Evolutionary conservation across 1,139 yeast genomes (phyloP), one percentile per base, ranked within the genome.

Genomic region (Lodderomyces pseudojiufengensis): DNA sequence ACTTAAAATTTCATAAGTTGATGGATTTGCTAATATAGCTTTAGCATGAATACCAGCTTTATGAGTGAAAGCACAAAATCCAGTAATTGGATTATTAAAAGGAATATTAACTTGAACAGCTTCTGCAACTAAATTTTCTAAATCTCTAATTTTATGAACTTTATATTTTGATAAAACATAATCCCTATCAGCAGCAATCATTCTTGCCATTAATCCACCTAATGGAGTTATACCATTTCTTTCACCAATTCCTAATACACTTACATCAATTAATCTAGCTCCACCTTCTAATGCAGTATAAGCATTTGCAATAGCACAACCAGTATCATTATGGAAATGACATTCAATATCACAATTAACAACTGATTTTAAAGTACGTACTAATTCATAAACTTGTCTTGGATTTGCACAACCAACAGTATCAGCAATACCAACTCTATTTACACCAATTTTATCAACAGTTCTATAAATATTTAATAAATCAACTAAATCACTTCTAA

Each of bases 381-480:
- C 95, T 55, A 92, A 78, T 68, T 92, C 97, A 63, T 90, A 92
- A 41, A 92, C 98, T 68, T 92, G 97, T 72, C 98, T 82, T 56
- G 98, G 98, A 72, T 90, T 92, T 45, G 98, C 98, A 63, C 97
- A 86, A 34, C 98, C 98, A 44, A 92, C 98, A 34, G 98, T 92
- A 65, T 92, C 98, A 44, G 98, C 97, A 68, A 92, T 92, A 73
- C 98, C 98, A 38, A 92, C 97, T 68, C 98, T 83, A 74, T 92
- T 88, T 42, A 92, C 98, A 55, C 98, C 98, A 51, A 92, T 88
- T 74, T 88, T 87, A 71, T 86, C 95, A 45, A 92, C 98, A 23
- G 97, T 88, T 66, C 92, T 84, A 73, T 92, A 92, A 54, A 92
- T 92, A 70, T 92, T 90, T 52, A 92, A 77, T 59, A 92, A 73